These are phyloP conservation scores for Leptographium galeiforme DNA, from an alignment of 2,329 filamentous ascomycete genomes.

Conservation along the genomic window DNA sequence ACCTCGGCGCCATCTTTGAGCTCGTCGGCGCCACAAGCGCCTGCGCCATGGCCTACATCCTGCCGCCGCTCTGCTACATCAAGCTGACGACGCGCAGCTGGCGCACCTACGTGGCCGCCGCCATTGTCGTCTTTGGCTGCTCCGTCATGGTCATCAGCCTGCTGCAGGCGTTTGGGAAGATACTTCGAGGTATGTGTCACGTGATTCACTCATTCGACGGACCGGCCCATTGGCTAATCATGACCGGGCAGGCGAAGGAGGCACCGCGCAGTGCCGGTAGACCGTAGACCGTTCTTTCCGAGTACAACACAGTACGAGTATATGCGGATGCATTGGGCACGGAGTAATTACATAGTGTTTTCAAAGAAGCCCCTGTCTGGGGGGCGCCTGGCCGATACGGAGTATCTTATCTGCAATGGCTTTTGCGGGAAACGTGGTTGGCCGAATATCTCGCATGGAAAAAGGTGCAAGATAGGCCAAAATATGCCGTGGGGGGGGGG, in stretches of 20 bases:
- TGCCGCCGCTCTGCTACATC: slow-evolving; percentile 90
- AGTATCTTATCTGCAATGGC: no score
- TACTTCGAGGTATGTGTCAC: slow-evolving; percentile 29
- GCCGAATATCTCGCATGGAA: no score
- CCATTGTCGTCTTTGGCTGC: slow-evolving; percentile 64
- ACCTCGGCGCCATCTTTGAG: slow-evolving; percentile 89
- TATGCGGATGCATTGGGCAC: no score
- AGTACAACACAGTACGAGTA: no score
- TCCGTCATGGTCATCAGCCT: slow-evolving; percentile 72
- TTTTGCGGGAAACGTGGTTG: no score
- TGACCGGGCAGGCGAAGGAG: not conserved
- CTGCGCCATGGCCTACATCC: slow-evolving; percentile 84
- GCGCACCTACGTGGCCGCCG: slow-evolving; percentile 59
- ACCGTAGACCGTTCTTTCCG: not conserved
- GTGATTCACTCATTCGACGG: no score
- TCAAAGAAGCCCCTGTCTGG: no score
- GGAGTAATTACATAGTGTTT: no score
- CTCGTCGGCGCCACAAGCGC: slow-evolving; percentile 91
- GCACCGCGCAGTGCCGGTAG: not conserved
- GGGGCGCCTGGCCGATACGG: no score
- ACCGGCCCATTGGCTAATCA: no score
- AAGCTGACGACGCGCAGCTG: slow-evolving; percentile 71
- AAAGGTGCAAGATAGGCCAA: no score
- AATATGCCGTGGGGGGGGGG: no score
- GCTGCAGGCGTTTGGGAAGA: slow-evolving; percentile 57